Evolutionary conservation across 148 eudicot genomes (phyloP).

Genomic region (Gaultheria prostrata): DNA sequence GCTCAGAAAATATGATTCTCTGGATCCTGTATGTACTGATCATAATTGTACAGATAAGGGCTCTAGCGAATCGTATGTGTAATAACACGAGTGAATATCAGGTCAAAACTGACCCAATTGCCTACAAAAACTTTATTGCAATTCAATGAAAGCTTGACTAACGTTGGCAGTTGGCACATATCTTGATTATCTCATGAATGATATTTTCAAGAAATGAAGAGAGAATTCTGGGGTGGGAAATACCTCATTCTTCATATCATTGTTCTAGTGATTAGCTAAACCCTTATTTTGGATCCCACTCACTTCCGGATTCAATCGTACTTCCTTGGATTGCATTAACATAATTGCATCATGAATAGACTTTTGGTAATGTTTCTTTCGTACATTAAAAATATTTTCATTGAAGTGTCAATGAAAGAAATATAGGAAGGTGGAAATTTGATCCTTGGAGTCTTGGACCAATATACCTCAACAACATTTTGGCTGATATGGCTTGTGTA

Average conservation of each 20-base stretch:
- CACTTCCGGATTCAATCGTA: background rate
- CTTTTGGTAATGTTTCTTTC: slow-evolving; percentile 2
- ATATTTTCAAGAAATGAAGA: background rate
- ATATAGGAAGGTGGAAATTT: background rate
- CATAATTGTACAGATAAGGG: background rate
- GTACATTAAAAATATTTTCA: background rate
- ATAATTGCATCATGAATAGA: background rate
- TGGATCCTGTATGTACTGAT: background rate
- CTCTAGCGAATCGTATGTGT: background rate
- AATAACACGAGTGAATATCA: background rate
- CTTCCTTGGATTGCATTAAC: background rate
- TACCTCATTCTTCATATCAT: background rate
- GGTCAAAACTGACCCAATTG: background rate
- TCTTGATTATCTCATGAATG: background rate
- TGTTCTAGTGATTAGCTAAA: background rate
- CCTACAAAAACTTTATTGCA: background rate
- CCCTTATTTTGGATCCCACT: background rate
- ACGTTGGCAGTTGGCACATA: background rate
- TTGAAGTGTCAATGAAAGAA: background rate
- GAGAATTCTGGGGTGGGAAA: background rate
- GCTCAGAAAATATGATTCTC: background rate
- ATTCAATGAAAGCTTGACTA: background rate
- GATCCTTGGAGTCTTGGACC: background rate
- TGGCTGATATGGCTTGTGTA: slow-evolving; percentile 14
- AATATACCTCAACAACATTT: background rate